Evolutionary conservation across 148 eudicot species (phyloP), one percentile per base, ranked within the genome.

Genomic region (Silene uniflora): DNA sequence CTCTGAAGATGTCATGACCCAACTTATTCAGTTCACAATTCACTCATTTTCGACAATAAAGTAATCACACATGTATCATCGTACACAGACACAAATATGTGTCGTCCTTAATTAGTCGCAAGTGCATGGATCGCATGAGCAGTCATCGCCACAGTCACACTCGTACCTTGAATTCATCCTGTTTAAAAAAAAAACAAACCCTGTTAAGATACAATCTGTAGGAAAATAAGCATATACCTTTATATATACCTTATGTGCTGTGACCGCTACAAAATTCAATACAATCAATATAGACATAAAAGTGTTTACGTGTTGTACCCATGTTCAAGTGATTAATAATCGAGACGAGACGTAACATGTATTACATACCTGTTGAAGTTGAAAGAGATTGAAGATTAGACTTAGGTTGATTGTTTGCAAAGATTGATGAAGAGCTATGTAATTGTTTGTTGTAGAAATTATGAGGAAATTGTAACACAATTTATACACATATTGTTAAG

Each of bases 131-230:
- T 87, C 86, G 64, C 89, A 87, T 70, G 65, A 71, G 83, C 89
- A 87, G 84, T 79, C 84, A 27, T 84, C 79, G 77, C 89, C 89
- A 75, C 90, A 87, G 62, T 80, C 82, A 62, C 90, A 87, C 39
- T 83, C 86, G 27, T 70, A 63, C 77, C 75, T 84, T 9, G 56
- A 54, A 69, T 75, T 71, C 56, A 39, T 62, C 83, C 83, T 81
- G 80, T 52, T 67, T 17, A 49, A 6, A 9, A 5, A 9, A 5
- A 25, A 72, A 10, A 19, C 8, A 0, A 6, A 47, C 0, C 54
- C 2, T 24, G 63, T 67, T 67, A 65, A 14, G 1, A 23, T 23
- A 23, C 10, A 47, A 47, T 9, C 35, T 32, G 35, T 32, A 32
- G 5, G 5, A 32, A 32, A 32, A 32, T 32, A 32, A 32, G 35